Percentiles rank a stretch among this genome's conserved stretches.
phyloP scores from a whole-genome alignment of 2,329 filamentous ascomycete species.

The Neonectria neomacrospora region DNA sequence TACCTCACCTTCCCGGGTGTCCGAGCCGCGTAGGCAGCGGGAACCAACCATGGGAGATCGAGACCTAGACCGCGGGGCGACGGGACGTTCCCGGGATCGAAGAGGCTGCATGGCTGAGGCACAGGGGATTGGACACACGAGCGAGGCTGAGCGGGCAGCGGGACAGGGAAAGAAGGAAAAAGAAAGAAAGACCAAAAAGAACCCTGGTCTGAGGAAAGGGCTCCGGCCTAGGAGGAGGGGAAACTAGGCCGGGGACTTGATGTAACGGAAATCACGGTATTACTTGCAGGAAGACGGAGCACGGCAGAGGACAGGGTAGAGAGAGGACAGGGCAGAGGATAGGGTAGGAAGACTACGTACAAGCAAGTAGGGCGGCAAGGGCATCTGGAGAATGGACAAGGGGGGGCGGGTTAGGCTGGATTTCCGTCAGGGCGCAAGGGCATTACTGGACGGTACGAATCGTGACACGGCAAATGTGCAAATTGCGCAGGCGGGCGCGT shows the following conservation, averaged over 20 bases:
- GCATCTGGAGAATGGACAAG: neutral
- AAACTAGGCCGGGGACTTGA: neutral
- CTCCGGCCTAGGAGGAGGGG: neutral
- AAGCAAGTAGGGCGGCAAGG: neutral
- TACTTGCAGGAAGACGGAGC: constrained; percentile 15
- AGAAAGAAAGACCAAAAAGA: neutral
- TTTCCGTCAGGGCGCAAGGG: constrained; percentile 7
- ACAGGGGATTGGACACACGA: constrained; percentile 4
- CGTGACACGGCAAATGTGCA: constrained; percentile 16
- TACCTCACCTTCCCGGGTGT: constrained; percentile 8
- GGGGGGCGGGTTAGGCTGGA: constrained; percentile 2
- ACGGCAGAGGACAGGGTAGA: neutral
- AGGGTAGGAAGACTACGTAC: too few relatives aligned
- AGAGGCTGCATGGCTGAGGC: too few relatives aligned
- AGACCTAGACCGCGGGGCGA: constrained; percentile 7
- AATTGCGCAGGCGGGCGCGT: neutral
- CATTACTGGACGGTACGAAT: constrained; percentile 13
- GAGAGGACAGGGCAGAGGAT: too few relatives aligned
- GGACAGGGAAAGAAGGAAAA: neutral
- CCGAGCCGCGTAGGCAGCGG: constrained; percentile 5
- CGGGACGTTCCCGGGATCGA: constrained; percentile 4
- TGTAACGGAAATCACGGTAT: constrained; percentile 17
- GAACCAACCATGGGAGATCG: constrained; percentile 13
- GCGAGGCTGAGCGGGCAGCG: neutral
- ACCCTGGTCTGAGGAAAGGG: constrained; percentile 2